Evolutionary conservation across 345 rosid genomes (phyloP), one percentile per base, ranked within the genome.

Genomic region (Kernera saxatilis): DNA sequence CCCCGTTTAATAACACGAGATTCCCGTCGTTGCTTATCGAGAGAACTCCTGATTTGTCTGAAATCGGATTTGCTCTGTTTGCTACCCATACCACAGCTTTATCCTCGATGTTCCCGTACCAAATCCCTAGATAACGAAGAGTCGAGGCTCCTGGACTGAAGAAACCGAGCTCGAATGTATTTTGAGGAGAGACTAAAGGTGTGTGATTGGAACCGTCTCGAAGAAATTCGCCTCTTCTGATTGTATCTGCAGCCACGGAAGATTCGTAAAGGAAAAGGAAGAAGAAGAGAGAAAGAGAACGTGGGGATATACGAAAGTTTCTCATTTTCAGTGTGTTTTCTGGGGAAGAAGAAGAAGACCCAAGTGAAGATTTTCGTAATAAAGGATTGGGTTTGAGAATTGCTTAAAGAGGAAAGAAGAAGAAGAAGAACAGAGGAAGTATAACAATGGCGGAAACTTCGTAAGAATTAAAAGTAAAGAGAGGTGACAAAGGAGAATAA

Each of bases 21-120:
- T 84, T 83, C 0, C 98, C 96, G 30, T 86, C 82, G 35, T 64
- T 58, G 55, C 56, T 79, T 3, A 92, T 71, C 1, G 66, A 69
- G 0, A 91, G 72, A 64, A 67, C 72, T 12, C 96, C 97, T 10
- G 52, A 70, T 37, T 18, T 29, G 40, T 71, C 82, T 5, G 77
- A 61, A 12, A 92, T 56, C 3, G 98, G 88, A 2, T 0, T 67
- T 2, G 82, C 83, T 76, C 90, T 79, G 58, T 91, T 91, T 8
- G 96, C 97, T 6, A 76, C 75, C 76, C 79, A 76, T 1, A 76
- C 79, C 0, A 70, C 61, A 55, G 80, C 68, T 76, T 76, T 76
- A 2, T 70, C 80, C 5, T 71, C 80, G 35, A 77, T 77, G 76
- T 64, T 77, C 0, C 76, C 72, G 4, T 77, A 77, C 77, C 80